Evolutionary conservation across 2,329 filamentous ascomycete genomes (phyloP), one percentile per base, ranked within the genome.

Genomic region (Penicillium polonicum): DNA sequence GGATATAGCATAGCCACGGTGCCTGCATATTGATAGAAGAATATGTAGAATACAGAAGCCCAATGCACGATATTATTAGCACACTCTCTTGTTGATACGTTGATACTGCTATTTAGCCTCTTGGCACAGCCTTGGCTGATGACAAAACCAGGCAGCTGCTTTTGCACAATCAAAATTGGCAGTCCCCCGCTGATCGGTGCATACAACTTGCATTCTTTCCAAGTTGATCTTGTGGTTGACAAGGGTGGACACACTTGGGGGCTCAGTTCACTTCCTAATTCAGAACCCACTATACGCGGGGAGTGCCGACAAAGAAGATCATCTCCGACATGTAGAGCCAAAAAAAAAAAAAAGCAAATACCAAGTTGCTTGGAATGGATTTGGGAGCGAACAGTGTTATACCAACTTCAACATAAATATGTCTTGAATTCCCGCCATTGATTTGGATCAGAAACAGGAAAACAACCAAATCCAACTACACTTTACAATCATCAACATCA

Each of bases 121-220:
- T 58, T 62, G 58, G 52, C 55, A 15, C 27, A 21, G 8, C 52
- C 63, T 33, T 64, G 61, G 63, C 63, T 41, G 10, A 52, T 48
- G 27, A 12, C 2, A 53, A n/a, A 21, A 23, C 42, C 48, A 63
- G 61, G 61, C 64, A 66, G 43, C 62, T 57, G 42, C 60, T 64
- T 65, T 65, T 52, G 39, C 54, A 56, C 15, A 17, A n/a, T 43
- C 27, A 15, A 48, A 41, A 64, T 61, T 65, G 63, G 63, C 38
- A 27, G 29, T 19, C 5, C 13, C 41, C 23, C 27, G 42, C 29
- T 39, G 55, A 59, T 59, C 55, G 21, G 51, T 54, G 50, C 46
- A 27, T 49, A 10, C 12, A 19, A 23, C 41, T 52, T 35, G 41
- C 42, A 27, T 54, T n/a, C 23, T 41, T 44, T 42, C 6, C 36